These are phyloP conservation scores for Brassica carinata DNA, from an alignment of 345 rosid genomes.

Conservation along the genomic window DNA sequence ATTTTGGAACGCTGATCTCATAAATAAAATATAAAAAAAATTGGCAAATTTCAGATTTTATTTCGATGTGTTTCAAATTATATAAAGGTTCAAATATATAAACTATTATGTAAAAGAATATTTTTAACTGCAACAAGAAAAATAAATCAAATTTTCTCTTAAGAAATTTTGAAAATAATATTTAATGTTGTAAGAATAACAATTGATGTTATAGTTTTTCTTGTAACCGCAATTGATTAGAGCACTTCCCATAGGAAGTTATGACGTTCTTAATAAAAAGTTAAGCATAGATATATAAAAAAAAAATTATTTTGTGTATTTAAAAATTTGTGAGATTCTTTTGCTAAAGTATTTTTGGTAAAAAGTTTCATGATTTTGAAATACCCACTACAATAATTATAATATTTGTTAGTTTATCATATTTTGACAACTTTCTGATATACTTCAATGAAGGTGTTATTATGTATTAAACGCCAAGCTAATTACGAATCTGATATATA, in stretches of 20 bases:
- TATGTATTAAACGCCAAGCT: not conserved
- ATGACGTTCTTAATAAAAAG: too few species aligned
- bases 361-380: not conserved
- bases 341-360: not conserved
- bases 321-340: not conserved
- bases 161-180: not conserved
- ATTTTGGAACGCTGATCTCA: slow-evolving; percentile 39
- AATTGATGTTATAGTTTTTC: not conserved
- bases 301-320: too few species aligned
- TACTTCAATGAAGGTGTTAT: not conserved
- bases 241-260: not conserved
- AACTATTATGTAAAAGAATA: not conserved
- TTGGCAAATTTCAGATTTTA: not conserved
- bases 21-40: not conserved
- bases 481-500: too few species aligned
- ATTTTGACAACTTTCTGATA: not conserved
- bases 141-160: not conserved
- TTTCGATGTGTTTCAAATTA: not conserved
- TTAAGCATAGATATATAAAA: too few species aligned
- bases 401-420: not conserved
- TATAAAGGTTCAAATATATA: not conserved
- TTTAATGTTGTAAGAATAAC: not conserved
- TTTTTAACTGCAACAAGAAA: not conserved
- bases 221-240: not conserved
- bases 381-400: not conserved